Evolutionary conservation across 1,284 basidiomycete species (phyloP), one percentile per base, ranked within the genome.

Genomic region (Trametes versicolor): DNA sequence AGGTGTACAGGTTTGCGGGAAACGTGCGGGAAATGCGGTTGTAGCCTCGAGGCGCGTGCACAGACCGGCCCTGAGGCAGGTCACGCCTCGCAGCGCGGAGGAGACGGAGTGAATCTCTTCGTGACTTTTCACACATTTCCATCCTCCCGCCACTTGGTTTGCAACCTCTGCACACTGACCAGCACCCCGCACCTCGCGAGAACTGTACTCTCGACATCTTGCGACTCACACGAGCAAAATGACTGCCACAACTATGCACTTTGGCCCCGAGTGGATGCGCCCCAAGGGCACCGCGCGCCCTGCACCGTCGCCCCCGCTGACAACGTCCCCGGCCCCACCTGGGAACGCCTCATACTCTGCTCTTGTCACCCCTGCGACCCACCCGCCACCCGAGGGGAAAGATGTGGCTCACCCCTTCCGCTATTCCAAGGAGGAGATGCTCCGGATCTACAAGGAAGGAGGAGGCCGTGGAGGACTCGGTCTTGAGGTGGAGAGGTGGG

Each of bases 201-300:
- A 57, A 50, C 39, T 23, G 41, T 56, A 67, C 63, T 59, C 50
- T 63, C 49, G 61, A 54, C 54, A 62, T 45, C 47, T 15, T 29
- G 6, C 50, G 50, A 51, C 17, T 36, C 50, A 56, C 53, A 64
- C 65, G 60, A 61, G 64, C 71, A 77, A 83, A 84, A 93, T 92
- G 89, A 85, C 89, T 65, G 83, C 89, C 58, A 83, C 85, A 55
- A 90, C 91, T 23, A 90, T 93, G 87, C 93, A 94, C 77, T 93
- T 94, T 82, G 92, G 91, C 73, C 93, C 92, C 56, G 92, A 94
- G 81, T 95, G 93, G 93, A 94, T 95, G 92, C 88, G 93, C 72
- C 85, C 88, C 68, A 93, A 93, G 77, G 72, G 83, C 58, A 74
- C 84, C 53, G 73, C 86, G 60, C 87, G 87, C 71, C 78, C 84